phyloP scores from a whole-genome alignment of 202 grass and related monocot species.

The Carex sylvatica region DNA sequence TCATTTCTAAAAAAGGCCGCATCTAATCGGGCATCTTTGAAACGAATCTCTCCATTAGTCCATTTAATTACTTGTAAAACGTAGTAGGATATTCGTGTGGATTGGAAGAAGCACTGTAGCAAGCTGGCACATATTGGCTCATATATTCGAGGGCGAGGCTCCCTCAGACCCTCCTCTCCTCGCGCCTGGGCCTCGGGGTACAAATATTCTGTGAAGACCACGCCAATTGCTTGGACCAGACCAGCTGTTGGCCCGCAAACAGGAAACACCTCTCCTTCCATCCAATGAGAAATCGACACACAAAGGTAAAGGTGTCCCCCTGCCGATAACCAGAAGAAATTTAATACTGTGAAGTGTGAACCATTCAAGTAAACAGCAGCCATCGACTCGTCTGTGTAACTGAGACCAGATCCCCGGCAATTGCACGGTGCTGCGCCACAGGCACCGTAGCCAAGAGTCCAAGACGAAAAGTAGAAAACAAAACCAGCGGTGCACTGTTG shows the following conservation, averaged over 20 bases:
- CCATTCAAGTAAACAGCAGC: not conserved
- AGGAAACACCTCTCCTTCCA: not conserved
- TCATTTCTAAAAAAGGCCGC: not conserved
- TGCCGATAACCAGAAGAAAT: not conserved
- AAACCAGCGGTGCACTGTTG: not conserved
- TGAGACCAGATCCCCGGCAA: not conserved
- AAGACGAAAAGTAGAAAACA: not conserved
- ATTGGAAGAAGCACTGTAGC: not conserved
- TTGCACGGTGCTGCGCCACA: not conserved
- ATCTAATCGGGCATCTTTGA: not conserved
- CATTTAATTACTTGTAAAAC: not conserved
- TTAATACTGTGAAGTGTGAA: not conserved
- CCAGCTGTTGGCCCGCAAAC: not conserved
- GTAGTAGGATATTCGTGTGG: not conserved
- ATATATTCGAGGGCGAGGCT: conserved; percentile 4
- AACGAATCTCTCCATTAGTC: not conserved
- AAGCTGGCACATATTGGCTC: not conserved
- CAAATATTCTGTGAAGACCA: conserved; percentile 51
- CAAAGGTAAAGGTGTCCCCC: not conserved
- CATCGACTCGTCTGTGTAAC: not conserved
- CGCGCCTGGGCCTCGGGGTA: conserved; percentile 32
- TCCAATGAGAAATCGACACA: conserved; percentile 8
- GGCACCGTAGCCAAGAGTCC: not conserved
- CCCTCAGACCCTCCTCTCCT: not conserved
- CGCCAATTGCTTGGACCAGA: conserved; percentile 33